Percentiles rank a stretch among this genome's conserved stretches.
phyloP scores from a whole-genome alignment of 257 asterid species.

The Solanum lycopersicoides region DNA sequence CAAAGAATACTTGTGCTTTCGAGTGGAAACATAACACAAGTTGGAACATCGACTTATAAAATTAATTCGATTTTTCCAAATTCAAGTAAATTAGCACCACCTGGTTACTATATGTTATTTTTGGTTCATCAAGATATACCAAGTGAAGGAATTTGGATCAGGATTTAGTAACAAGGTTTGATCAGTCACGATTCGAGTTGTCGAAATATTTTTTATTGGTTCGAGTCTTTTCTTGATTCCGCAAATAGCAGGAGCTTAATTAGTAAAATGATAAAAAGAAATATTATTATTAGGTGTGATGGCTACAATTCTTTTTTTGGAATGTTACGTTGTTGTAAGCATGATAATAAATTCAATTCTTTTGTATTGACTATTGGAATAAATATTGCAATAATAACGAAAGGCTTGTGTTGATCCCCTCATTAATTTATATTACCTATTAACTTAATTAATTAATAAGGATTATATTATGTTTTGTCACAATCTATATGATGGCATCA shows the following conservation, averaged over 20 bases:
- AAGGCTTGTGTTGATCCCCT: neutral
- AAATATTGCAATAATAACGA: neutral
- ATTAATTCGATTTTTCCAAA: slow-evolving; percentile 5
- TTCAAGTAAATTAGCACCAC: slow-evolving; percentile 9
- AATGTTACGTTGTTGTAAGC: neutral
- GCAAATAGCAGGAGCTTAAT: neutral
- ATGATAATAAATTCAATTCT: neutral
- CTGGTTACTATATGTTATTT: slow-evolving; percentile 24
- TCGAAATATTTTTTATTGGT: neutral
- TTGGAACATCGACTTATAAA: slow-evolving; percentile 6
- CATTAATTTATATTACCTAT: neutral
- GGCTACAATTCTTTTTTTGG: neutral
- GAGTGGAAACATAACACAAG: neutral
- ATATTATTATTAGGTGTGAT: neutral
- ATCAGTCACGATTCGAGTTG: neutral
- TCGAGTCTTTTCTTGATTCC: neutral
- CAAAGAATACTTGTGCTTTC: slow-evolving; percentile 21
- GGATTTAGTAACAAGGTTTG: slow-evolving; percentile 6
- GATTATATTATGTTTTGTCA: neutral
- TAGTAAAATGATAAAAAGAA: neutral
- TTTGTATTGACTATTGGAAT: neutral
- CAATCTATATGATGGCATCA: neutral
- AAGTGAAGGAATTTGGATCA: slow-evolving; percentile 34
- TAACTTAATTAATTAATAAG: neutral
- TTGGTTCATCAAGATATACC: slow-evolving; percentile 32